Evolutionary conservation across 139 green algal species (phyloP).

Genomic region (Monoraphidium neglectum): DNA sequence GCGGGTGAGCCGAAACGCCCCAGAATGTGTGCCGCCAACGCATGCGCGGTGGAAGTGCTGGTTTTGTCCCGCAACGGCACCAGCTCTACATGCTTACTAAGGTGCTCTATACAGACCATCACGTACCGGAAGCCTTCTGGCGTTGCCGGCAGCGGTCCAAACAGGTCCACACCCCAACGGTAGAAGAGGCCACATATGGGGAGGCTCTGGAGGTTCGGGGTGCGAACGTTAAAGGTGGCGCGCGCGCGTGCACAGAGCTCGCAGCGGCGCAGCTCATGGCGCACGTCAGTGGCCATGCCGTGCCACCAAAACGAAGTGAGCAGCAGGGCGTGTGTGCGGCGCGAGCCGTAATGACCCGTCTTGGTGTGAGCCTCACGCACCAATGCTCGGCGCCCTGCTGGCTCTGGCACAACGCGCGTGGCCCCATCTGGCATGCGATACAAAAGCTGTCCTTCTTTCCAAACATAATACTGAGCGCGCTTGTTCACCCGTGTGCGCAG

Average conservation of each 20-base stretch:
- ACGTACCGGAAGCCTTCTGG: constrained; percentile 21
- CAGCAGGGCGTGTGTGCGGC: background rate
- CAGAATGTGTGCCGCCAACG: constrained; percentile 26
- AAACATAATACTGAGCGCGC: background rate
- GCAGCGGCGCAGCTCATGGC: constrained; percentile 1
- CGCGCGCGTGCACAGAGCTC: background rate
- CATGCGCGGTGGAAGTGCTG: background rate
- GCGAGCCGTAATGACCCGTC: constrained; percentile 10
- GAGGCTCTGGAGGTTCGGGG: background rate
- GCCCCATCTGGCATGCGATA: background rate
- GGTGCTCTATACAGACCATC: constrained; percentile 39
- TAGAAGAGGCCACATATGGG: constrained; percentile 23
- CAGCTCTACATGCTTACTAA: constrained; percentile 32
- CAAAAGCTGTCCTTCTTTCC: background rate
- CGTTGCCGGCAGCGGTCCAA: background rate
- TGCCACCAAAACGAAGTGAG: constrained; percentile 10
- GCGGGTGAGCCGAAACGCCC: constrained; percentile 9
- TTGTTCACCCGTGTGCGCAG: background rate
- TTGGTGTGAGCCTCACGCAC: background rate
- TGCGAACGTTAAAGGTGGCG: background rate
- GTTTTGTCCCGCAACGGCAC: constrained; percentile 26
- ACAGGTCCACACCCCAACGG: constrained; percentile 27
- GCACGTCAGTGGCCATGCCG: constrained; percentile 5
- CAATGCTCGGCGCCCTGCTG: background rate
- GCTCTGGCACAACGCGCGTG: background rate